These are phyloP conservation scores for Pseudonitzschia pungens DNA, from an alignment of 108 stramenopile genomes.

Conservation along the genomic window DNA sequence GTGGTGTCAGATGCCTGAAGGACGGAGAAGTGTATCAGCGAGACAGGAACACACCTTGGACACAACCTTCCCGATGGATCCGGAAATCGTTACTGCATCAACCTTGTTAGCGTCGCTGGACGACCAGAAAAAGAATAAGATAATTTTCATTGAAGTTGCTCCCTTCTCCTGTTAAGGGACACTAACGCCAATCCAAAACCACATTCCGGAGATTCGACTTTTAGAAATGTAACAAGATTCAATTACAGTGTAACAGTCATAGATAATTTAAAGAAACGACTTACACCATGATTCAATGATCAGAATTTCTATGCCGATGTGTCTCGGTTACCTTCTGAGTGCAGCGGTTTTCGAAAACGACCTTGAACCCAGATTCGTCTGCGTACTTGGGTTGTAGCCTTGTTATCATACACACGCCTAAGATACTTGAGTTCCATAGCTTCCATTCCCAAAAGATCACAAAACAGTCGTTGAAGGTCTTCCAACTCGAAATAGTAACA, in stretches of 20 bases:
- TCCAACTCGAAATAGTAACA: slow-evolving; percentile 75
- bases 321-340: not conserved
- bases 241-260: no score
- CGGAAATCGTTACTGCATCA: slow-evolving; percentile 93
- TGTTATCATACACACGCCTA: slow-evolving; percentile 56
- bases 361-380: slow-evolving; percentile 80
- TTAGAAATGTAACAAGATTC: not conserved
- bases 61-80: slow-evolving; percentile 79
- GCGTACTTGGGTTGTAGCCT: slow-evolving; percentile 46
- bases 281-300: not conserved
- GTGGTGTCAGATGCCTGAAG: slow-evolving; percentile 75
- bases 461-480: slow-evolving; percentile 61
- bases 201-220: no score
- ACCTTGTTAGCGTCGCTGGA: slow-evolving; percentile 87
- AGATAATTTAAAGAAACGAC: not conserved
- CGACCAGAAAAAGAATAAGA: slow-evolving; percentile 28
- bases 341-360: slow-evolving; percentile 47
- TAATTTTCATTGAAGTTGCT: not conserved
- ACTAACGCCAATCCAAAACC: not conserved
- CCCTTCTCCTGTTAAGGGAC: no score
- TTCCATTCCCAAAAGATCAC: slow-evolving; percentile 46
- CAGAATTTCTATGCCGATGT: not conserved
- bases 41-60: slow-evolving; percentile 84
- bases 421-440: slow-evolving; percentile 64
- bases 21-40: slow-evolving; percentile 85